Base-by-base conservation (phyloP, 306 rosid species). In the Vigna angularis region DNA sequence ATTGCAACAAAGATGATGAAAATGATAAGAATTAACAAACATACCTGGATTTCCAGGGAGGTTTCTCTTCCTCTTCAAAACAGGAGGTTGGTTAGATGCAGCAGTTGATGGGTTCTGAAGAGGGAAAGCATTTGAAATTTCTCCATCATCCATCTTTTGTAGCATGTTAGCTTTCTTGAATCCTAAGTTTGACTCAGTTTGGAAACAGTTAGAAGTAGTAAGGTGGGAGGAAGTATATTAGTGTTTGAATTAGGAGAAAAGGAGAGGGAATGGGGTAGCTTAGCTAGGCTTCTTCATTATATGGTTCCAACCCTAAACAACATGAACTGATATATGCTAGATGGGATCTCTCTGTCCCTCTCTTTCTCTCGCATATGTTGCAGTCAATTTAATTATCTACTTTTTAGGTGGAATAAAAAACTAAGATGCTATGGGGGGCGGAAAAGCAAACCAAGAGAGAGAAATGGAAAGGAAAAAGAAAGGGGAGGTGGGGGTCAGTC, bases 11-110 rank as follows among this genome's bases (percentile, higher is more conserved):
- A 22, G 20, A 55, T 53, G 10, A 2, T 49, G 61, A 50, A 30
- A 70, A 9, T 16, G 32, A 65, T 65, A 4, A n/a, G 44, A 48
- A 48, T 16, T 15, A 55, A 55, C 13, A 76, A 66, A 40, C 48
- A 42, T 91, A 83, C 98, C 98, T 84, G 98, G 98, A 71, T 81
- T 91, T 87, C 98, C 98, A 4, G 98, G 96, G 65, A 89, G 98
- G 83, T 86, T 93, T 87, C 98, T 85, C 84, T 93, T 93, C 85
- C 90, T 93, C 88, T 93, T 93, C 30, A 63, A 66, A 44, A 66
- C 16, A 76, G 92, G 88, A 72, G 85, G 85, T 32, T 72, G 30
- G 11, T 66, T 75, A 42, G 96, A 84, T 81, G 84, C 34, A 18
- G 6, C 53, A 22, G 38, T 66, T 66, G 72, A 66, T 9, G 74